Conservation (phyloP, 352 stramenopile species). For the Globisporangium nodosum region DNA sequence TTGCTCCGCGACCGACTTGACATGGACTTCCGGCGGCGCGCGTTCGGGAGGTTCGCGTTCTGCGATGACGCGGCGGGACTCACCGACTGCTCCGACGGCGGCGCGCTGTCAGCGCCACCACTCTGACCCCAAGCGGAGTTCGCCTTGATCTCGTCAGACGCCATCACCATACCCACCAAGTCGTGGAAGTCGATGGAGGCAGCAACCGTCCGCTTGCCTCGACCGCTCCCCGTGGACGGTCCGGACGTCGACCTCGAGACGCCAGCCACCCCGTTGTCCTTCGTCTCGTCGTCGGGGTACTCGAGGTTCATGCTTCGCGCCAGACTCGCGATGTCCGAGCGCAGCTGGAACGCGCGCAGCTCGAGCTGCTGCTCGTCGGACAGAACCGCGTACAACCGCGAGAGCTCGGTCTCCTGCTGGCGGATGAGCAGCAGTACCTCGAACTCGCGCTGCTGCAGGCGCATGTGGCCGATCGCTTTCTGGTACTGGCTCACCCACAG, state of each 20-base stretch:
- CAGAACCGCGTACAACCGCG: slow-evolving; percentile 52
- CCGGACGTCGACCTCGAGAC: slow-evolving; percentile 8
- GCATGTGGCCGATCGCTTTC: slow-evolving; percentile 86
- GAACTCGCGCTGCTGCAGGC: slow-evolving; percentile 79
- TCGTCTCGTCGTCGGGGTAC: slow-evolving; percentile 34
- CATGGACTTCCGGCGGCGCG: slow-evolving; percentile 45
- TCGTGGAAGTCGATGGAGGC: slow-evolving; percentile 46
- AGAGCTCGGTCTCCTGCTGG: slow-evolving; percentile 75
- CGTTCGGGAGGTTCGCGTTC: slow-evolving; percentile 31
- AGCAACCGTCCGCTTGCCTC: slow-evolving; percentile 13
- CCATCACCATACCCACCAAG: slow-evolving; percentile 32
- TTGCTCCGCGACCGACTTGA: slow-evolving; percentile 61
- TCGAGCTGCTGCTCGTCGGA: slow-evolving; percentile 58
- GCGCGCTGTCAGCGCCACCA: background rate
- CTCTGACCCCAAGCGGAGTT: background rate
- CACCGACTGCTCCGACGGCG: slow-evolving; percentile 6
- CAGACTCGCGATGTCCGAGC: slow-evolving; percentile 65
- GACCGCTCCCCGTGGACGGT: background rate
- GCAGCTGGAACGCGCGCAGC: slow-evolving; percentile 52
- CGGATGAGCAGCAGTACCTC: slow-evolving; percentile 81
- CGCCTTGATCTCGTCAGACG: background rate
- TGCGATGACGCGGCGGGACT: background rate
- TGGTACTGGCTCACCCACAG: slow-evolving; percentile 84
- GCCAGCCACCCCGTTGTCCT: slow-evolving; percentile 7
- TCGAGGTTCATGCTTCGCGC: slow-evolving; percentile 72